phyloP scores from a whole-genome alignment of 208 protist species.

The Crithidia mellificae region DNA sequence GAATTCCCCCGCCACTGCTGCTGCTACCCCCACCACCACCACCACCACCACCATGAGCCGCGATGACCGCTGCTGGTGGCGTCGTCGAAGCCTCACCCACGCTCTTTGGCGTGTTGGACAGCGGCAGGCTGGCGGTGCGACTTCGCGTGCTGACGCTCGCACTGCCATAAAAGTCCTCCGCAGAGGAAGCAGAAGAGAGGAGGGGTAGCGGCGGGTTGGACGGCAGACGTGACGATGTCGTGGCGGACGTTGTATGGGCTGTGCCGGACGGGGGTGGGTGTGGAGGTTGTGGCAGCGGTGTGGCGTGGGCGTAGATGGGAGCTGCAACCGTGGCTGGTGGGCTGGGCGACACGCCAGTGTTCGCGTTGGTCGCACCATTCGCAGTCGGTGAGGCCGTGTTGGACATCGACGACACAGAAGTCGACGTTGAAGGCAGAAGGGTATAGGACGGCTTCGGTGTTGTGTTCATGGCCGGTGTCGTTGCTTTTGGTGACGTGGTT shows the following conservation, averaged over 20 bases:
- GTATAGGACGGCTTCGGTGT: not conserved
- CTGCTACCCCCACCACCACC: not conserved
- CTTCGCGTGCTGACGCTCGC: not conserved
- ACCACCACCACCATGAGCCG: no score
- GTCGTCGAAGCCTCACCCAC: not conserved
- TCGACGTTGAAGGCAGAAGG: not conserved
- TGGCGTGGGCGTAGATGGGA: not conserved
- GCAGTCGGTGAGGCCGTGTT: no score
- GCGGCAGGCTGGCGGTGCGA: slow-evolving; percentile 4
- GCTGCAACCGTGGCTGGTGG: slow-evolving; percentile 4
- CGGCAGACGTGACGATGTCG: not conserved
- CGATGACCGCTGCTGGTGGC: no score
- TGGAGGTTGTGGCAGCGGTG: not conserved
- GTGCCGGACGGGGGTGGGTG: not conserved
- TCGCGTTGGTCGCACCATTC: no score
- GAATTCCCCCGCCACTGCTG: slow-evolving; percentile 29
- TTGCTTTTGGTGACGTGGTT: no score
- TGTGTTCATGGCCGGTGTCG: not conserved
- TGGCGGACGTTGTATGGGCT: not conserved
- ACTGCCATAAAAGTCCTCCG: not conserved
- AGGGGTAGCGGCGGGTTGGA: not conserved
- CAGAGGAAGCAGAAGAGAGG: not conserved
- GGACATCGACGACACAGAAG: not conserved
- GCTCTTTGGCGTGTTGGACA: not conserved
- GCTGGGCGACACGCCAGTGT: not conserved